These are phyloP conservation scores for Neurospora sp. DNA, from an alignment of 495 filamentous ascomycete species.

Conservation along the genomic window DNA sequence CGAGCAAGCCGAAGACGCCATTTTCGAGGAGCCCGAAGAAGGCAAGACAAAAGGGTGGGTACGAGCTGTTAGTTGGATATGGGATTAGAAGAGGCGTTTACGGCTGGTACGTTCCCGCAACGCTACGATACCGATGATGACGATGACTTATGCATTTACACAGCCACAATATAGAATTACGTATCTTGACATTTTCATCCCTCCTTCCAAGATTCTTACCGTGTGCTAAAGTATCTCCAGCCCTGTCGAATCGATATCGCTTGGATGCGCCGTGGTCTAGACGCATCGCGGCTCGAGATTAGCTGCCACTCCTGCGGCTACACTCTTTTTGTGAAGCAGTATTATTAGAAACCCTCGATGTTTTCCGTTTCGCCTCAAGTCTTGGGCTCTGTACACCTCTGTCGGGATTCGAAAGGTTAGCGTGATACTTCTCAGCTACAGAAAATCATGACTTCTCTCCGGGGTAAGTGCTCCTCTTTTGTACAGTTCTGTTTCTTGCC, in stretches of 20 bases:
- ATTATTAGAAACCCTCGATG: background rate
- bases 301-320: background rate
- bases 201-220: background rate
- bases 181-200: background rate
- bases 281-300: background rate
- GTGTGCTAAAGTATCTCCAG: background rate
- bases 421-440: too few species aligned
- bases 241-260: background rate
- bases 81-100: constrained; percentile 21
- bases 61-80: constrained; percentile 30
- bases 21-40: constrained; percentile 23
- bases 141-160: background rate
- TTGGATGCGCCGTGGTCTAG: background rate
- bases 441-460: too few species aligned
- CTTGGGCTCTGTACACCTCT: too few species aligned
- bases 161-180: background rate
- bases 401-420: too few species aligned
- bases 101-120: background rate
- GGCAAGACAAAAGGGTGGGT: constrained; percentile 17
- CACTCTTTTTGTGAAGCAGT: background rate
- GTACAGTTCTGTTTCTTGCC: too few species aligned
- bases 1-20: constrained; percentile 21
- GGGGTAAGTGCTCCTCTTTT: too few species aligned
- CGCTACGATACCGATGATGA: background rate
- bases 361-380: background rate